Evolutionary conservation across 306 rosid species (phyloP), one percentile per base, ranked within the genome.

Genomic region (Heteromeles arbutifolia): DNA sequence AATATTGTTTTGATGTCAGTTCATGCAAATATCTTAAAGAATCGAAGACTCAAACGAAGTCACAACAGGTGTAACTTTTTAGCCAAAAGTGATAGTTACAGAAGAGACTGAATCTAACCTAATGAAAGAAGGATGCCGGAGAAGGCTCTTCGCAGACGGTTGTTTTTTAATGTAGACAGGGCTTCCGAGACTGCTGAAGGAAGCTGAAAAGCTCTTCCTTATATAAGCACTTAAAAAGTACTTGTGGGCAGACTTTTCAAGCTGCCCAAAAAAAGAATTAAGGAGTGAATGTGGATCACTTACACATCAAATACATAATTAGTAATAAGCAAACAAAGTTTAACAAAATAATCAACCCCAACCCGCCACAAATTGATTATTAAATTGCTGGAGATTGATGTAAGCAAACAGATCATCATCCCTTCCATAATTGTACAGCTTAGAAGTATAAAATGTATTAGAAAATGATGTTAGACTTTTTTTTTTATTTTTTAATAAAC

Each of bases 211-310:
- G 84, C 77, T 77, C 79, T 54, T 69, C 80, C 79, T 83, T 85
- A 83, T 81, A 82, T 81, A 84, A 77, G 86, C 75, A 44, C 43
- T 13, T 21, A 11, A 63, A 79, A 73, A 80, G 65, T 79, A 65
- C 41, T 87, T 71, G 43, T 34, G 59, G 91, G 87, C 92, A 86
- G 89, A 83, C 84, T 76, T 86, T 63, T 87, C 86, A 73, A 50
- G 84, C 87, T 86, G 91, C 53, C 85, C 24, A 57, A 68, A 78
- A 78, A 14, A 76, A 61, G 67, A 15, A 67, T 39, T 65, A 64
- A 32, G 66, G 50, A 62, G 73, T 84, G 86, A 81, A 88, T 72
- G 72, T 54, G 70, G 77, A 84, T 73, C 63, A 44, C 11, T 45
- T 73, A 72, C 78, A 68, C 67, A 83, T 73, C 85, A 80, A 41